phyloP scores from a whole-genome alignment of 768 basidiomycete species.

The Rhizopogon sp. region DNA sequence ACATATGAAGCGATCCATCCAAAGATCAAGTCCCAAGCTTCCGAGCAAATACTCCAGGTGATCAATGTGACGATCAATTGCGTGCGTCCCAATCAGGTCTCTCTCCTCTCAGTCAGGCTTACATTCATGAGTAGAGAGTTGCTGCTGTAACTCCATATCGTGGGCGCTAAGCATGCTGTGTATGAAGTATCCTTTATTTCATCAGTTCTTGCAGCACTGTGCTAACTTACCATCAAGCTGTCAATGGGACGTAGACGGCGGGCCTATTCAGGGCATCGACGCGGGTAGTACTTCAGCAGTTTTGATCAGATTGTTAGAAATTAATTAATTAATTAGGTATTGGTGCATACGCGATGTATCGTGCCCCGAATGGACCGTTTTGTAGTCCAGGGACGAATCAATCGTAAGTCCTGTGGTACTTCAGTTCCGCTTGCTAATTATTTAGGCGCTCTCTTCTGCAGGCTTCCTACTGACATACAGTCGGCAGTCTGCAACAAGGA shows the following conservation, averaged over 20 bases:
- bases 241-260: slow-evolving; percentile 13
- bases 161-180: slow-evolving; percentile 24
- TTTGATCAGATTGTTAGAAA: slow-evolving; percentile 3
- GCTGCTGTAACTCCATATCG: slow-evolving; percentile 24
- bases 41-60: slow-evolving; percentile 16
- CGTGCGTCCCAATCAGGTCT: slow-evolving; percentile 5
- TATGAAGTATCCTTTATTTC: slow-evolving; percentile 14
- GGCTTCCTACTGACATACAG: slow-evolving; percentile 18
- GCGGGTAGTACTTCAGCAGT: slow-evolving; percentile 6
- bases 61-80: slow-evolving; percentile 20
- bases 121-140: slow-evolving; percentile 9
- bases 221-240: slow-evolving; percentile 11
- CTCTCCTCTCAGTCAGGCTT: not conserved
- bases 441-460: not conserved
- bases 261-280: slow-evolving; percentile 15
- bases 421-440: not conserved
- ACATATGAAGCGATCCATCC: not conserved
- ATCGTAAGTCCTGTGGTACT: slow-evolving; percentile 8
- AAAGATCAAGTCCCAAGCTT: slow-evolving; percentile 18
- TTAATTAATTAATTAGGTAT: slow-evolving; percentile 2
- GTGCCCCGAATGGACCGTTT: slow-evolving; percentile 1
- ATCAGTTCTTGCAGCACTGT: not conserved
- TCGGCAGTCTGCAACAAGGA: slow-evolving; percentile 15
- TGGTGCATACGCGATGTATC: slow-evolving; percentile 9
- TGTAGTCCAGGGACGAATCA: slow-evolving; percentile 18